These are phyloP conservation scores for Trichophyton rubrum DNA, from an alignment of 2,329 filamentous ascomycete genomes.

Conservation along the genomic window DNA sequence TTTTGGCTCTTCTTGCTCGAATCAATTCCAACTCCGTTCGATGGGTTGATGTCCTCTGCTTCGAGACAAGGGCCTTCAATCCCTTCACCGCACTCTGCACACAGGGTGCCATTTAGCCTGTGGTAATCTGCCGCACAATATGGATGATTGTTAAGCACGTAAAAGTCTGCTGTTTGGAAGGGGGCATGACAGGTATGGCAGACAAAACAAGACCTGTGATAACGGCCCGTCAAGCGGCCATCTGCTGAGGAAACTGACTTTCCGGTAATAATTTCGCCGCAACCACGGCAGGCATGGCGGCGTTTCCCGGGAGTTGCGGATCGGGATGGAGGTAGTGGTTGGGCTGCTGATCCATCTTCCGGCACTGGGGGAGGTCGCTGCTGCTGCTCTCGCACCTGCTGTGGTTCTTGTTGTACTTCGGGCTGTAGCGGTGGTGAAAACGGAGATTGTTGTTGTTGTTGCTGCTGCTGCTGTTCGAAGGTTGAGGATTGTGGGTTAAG, in stretches of 20 bases:
- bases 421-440: constrained; percentile 10
- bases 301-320: constrained; percentile 7
- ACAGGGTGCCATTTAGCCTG: constrained; percentile 75
- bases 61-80: constrained; percentile 93
- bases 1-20: constrained; percentile 41
- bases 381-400: background rate
- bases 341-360: constrained; percentile 2
- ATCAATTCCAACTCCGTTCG: background rate
- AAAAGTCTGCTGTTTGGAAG: constrained; percentile 82
- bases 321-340: background rate
- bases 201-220: constrained; percentile 90
- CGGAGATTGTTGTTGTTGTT: constrained; percentile 12
- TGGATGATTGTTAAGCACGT: constrained; percentile 74
- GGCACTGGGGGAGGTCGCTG: background rate
- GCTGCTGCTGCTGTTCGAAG: background rate
- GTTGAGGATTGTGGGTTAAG: background rate
- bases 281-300: constrained; percentile 63
- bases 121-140: constrained; percentile 93
- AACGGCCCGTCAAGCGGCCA: constrained; percentile 79
- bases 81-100: constrained; percentile 62
- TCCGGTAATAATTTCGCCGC: constrained; percentile 62
- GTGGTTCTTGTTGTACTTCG: constrained; percentile 4
- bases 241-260: constrained; percentile 93
- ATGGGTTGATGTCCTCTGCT: constrained; percentile 42
- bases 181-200: constrained; percentile 71